These are phyloP conservation scores for Anisodus tanguticus DNA, from an alignment of 257 asterid genomes.

Conservation along the genomic window DNA sequence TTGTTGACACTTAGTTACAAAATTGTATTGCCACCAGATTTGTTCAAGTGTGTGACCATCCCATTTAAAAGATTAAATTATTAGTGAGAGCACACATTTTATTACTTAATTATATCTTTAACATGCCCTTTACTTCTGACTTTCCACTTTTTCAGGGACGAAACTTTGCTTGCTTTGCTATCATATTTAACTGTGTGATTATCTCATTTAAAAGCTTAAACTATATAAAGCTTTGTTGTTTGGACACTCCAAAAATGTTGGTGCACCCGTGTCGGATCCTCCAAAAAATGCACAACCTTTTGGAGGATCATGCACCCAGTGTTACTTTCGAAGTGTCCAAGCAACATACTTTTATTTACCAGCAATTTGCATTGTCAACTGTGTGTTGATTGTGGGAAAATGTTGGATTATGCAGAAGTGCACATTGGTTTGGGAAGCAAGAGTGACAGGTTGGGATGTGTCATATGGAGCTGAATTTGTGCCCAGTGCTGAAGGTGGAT, in stretches of 20 bases:
- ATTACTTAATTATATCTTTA: not conserved
- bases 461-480: constrained; percentile 87
- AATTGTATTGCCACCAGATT: not conserved
- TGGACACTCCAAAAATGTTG: not conserved
- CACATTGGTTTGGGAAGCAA: constrained; percentile 78
- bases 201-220: not conserved
- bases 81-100: not conserved
- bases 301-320: not conserved
- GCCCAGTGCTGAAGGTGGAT: constrained; percentile 76
- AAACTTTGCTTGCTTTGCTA: too few species aligned
- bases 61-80: not conserved
- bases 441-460: constrained; percentile 87
- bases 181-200: not conserved
- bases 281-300: not conserved
- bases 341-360: not conserved
- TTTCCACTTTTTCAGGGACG: too few species aligned
- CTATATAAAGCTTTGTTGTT: not conserved
- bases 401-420: constrained; percentile 50
- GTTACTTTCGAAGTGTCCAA: not conserved
- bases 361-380: not conserved
- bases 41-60: not conserved
- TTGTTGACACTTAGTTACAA: not conserved
- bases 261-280: not conserved
- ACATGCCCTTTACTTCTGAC: not conserved
- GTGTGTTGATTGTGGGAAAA: not conserved